phyloP scores from a whole-genome alignment of 1,284 basidiomycete species.

The Cryptococcus sp. region DNA sequence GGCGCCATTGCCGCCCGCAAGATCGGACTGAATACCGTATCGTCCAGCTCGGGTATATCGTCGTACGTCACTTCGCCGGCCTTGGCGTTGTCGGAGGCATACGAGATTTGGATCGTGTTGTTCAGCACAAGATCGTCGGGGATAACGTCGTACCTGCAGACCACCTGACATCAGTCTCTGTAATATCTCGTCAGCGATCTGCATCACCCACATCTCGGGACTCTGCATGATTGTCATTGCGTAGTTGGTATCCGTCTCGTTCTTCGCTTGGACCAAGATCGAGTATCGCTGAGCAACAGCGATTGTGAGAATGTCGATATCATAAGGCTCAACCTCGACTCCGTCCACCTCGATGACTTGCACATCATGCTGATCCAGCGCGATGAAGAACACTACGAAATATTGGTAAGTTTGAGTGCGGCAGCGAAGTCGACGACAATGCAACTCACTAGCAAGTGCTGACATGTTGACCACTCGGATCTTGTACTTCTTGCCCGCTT shows the following conservation, averaged over 20 bases:
- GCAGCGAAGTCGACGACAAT: background rate
- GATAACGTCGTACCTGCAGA: slow-evolving; percentile 78
- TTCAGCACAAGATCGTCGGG: slow-evolving; percentile 73
- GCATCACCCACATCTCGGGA: slow-evolving; percentile 54
- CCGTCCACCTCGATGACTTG: slow-evolving; percentile 85
- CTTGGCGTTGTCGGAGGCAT: slow-evolving; percentile 47
- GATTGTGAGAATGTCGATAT: slow-evolving; percentile 69
- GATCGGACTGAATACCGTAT: slow-evolving; percentile 53
- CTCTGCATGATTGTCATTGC: slow-evolving; percentile 89
- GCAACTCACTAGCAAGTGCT: slow-evolving; percentile 45
- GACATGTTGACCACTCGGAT: slow-evolving; percentile 77
- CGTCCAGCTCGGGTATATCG: slow-evolving; percentile 49
- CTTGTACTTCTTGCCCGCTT: slow-evolving; percentile 70
- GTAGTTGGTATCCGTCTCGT: slow-evolving; percentile 81
- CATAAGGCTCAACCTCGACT: slow-evolving; percentile 72
- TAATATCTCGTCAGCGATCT: no score
- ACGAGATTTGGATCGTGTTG: slow-evolving; percentile 71
- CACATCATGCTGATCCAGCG: slow-evolving; percentile 92
- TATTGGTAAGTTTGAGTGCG: background rate
- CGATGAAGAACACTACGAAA: slow-evolving; percentile 68
- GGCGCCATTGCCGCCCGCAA: slow-evolving; percentile 41
- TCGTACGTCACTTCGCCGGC: slow-evolving; percentile 17
- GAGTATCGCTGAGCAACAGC: slow-evolving; percentile 93
- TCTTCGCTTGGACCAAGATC: slow-evolving; percentile 82
- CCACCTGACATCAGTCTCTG: slow-evolving; percentile 26